Conservation (phyloP, 768 basidiomycete species). For the Hysterangium stoloniferum region DNA sequence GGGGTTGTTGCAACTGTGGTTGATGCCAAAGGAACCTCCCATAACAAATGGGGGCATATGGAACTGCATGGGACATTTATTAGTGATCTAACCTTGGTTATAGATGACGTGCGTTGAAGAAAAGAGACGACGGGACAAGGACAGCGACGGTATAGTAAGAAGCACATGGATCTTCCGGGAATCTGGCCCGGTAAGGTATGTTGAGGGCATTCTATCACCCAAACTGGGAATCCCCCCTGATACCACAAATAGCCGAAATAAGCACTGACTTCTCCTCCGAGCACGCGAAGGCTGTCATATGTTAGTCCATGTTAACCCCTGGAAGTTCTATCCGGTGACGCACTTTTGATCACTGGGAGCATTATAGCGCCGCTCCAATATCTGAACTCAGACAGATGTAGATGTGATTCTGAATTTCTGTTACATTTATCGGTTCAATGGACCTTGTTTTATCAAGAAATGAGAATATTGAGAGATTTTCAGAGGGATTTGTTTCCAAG, state of each 20-base stretch:
- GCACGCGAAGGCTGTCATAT: no score
- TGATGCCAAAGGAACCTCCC: no score
- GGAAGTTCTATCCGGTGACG: no score
- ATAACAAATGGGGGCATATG: background rate
- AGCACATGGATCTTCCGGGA: background rate
- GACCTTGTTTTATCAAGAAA: background rate
- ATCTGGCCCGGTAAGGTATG: background rate
- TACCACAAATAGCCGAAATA: background rate
- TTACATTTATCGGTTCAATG: background rate
- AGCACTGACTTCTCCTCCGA: background rate
- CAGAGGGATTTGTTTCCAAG: no score
- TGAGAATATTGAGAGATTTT: no score
- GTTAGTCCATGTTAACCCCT: no score
- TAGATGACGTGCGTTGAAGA: background rate
- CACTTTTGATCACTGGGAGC: no score
- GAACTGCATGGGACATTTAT: background rate
- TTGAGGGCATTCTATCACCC: slow-evolving; percentile 1
- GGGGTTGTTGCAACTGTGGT: background rate
- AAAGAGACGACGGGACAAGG: background rate
- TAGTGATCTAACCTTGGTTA: background rate
- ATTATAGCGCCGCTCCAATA: no score
- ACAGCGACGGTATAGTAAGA: background rate
- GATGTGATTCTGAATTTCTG: no score
- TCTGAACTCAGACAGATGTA: no score
- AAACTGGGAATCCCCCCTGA: background rate